Conservation (phyloP, 495 filamentous ascomycete species). For the Penicillium bovifimosum region DNA sequence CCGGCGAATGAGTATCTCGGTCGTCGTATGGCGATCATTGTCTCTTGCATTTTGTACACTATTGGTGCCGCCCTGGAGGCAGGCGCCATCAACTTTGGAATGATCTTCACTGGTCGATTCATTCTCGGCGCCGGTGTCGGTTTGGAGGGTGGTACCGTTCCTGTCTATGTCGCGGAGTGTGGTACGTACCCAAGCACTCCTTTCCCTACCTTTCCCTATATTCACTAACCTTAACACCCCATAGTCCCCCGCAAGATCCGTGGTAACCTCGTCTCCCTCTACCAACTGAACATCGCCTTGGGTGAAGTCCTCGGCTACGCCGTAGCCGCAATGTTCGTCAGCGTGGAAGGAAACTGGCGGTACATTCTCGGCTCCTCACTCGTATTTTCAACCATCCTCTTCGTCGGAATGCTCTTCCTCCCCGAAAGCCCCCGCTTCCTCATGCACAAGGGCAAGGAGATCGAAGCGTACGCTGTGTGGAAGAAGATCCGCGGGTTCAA, state of each 20-base stretch:
- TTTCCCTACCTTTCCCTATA: neutral
- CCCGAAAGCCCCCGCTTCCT: slow-evolving; percentile 53
- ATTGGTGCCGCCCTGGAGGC: slow-evolving; percentile 55
- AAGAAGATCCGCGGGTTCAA: slow-evolving; percentile 53
- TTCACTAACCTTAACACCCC: slow-evolving; percentile 26
- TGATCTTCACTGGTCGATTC: slow-evolving; percentile 56
- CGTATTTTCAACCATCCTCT: slow-evolving; percentile 57
- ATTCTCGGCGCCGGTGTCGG: slow-evolving; percentile 57
- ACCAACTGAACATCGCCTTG: slow-evolving; percentile 59
- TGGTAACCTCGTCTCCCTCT: slow-evolving; percentile 57
- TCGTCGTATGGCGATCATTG: slow-evolving; percentile 52
- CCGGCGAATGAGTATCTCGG: slow-evolving; percentile 55
- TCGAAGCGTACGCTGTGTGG: slow-evolving; percentile 55
- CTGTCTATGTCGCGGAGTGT: slow-evolving; percentile 50
- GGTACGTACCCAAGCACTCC: slow-evolving; percentile 22
- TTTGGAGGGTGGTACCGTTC: slow-evolving; percentile 56
- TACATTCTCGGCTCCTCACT: slow-evolving; percentile 60
- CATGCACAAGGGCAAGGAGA: slow-evolving; percentile 46
- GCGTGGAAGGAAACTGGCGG: slow-evolving; percentile 55
- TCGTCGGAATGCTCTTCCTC: slow-evolving; percentile 54
- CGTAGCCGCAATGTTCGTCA: slow-evolving; percentile 56
- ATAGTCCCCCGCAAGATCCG: slow-evolving; percentile 46
- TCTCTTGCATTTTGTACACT: slow-evolving; percentile 53
- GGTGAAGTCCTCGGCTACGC: slow-evolving; percentile 60
- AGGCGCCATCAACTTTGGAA: slow-evolving; percentile 52